Conservation (phyloP, 2,329 filamentous ascomycete genomes). For the Thelonectria olida region DNA sequence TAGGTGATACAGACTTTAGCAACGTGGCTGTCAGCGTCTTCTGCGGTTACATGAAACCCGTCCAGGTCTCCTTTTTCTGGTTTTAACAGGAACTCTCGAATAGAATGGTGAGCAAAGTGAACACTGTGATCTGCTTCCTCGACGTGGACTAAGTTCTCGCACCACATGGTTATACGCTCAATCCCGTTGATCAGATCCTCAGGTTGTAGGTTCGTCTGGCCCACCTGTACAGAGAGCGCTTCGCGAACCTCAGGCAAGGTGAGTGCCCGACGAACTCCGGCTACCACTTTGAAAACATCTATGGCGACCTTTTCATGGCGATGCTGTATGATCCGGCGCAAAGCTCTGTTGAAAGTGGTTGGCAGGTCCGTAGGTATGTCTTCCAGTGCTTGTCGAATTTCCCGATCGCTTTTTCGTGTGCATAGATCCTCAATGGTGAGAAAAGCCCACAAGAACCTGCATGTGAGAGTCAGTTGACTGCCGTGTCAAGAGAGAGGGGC, state of each 20-base stretch:
- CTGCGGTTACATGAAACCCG: not conserved
- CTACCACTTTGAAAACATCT: conserved; percentile 6
- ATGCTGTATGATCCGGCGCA: not conserved
- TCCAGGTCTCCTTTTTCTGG: not conserved
- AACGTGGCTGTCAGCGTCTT: not conserved
- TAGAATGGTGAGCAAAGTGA: conserved; percentile 28
- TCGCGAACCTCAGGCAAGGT: conserved; percentile 16
- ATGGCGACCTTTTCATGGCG: not conserved
- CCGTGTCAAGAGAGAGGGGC: too few relatives aligned
- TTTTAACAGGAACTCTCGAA: conserved; percentile 10
- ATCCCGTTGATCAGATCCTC: conserved; percentile 6
- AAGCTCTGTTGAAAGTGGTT: conserved; percentile 16
- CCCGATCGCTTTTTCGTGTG: conserved; percentile 7
- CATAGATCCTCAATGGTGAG: conserved; percentile 25
- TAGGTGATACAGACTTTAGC: conserved; percentile 17
- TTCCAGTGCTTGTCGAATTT: conserved; percentile 13
- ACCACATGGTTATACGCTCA: conserved; percentile 6
- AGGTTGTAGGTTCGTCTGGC: not conserved
- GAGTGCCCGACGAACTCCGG: not conserved
- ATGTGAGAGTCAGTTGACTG: too few relatives aligned
- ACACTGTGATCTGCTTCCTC: conserved; percentile 23
- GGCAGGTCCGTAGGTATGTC: conserved; percentile 17
- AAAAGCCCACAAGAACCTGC: conserved; percentile 29
- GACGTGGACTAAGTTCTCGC: conserved; percentile 18
- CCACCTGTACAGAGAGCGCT: conserved; percentile 15